Evolutionary conservation across 139 green algal species (phyloP), one percentile per base, ranked within the genome.

Genomic region (Nannochloris sp.): DNA sequence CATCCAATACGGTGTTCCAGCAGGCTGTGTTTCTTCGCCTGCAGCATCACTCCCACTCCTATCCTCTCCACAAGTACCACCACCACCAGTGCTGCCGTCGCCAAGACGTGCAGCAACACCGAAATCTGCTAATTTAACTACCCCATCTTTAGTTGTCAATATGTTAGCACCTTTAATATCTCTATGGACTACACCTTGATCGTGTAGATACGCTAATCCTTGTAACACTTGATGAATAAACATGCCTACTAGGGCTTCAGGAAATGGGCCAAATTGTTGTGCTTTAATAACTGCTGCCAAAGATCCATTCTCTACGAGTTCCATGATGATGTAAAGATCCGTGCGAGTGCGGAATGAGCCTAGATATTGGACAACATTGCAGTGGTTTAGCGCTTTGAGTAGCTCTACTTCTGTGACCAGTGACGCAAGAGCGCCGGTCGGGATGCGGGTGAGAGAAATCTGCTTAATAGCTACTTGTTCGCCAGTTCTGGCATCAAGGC

Each of bases 81-180:
- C 8, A 30, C 24, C 59, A 12, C 31, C 10, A 12, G 9, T 6
- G 9, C 56, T 46, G 23, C 53, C 57, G 60, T 84, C 87, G 4
- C 62, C 75, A 38, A 97, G 73, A 77, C 90, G 91, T 10, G 89
- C 89, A 4, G 93, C 93, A 34, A 98, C 93, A 6, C 93, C 93
- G 79, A 98, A 98, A 69, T 98, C 93, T 13, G 88, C 93, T 46
- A 98, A 83, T 76, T 98, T 98, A 4, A 98, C 90, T 34, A 95
- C 57, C 0, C 92, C 91, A 78, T 95, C 88, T 54, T 92, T 95
- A 24, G 84, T 95, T 25, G 85, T 93, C 3, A 95, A 77, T 29
- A 97, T 97, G 64, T 97, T 97, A 60, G 91, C 91, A 5, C 88
- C 91, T 80, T 97, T 97, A 71, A 97, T 94, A 80, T 97, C 91